Percentiles rank a stretch among this genome's conserved stretches.
phyloP scores from a whole-genome alignment of 805 yeast genomes.

The Metschnikowia amazonensis region DNA sequence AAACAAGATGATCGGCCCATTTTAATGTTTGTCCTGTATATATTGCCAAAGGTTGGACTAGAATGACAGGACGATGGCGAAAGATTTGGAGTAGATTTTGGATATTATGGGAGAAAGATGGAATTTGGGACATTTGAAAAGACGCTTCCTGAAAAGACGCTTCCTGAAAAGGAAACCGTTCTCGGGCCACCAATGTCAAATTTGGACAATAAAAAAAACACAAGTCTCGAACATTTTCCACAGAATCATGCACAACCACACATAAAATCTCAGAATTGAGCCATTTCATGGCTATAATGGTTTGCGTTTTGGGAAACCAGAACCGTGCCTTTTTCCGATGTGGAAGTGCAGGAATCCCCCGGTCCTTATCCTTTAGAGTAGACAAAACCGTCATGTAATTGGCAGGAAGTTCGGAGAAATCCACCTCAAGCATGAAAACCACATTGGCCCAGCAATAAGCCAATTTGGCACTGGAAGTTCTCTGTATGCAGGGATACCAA shows the following conservation, averaged over 20 bases:
- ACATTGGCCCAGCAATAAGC: constrained; percentile 70
- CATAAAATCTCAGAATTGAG: constrained; percentile 26
- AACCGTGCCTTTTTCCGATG: constrained; percentile 21
- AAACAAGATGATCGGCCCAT: constrained; percentile 66
- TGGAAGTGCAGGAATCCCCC: constrained; percentile 28
- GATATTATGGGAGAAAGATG: constrained; percentile 15
- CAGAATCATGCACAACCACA: constrained; percentile 16
- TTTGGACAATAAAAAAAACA: constrained; percentile 14
- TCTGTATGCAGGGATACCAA: constrained; percentile 57
- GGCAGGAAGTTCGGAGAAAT: constrained; percentile 31
- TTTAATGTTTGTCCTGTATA: constrained; percentile 56
- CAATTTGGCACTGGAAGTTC: constrained; percentile 36
- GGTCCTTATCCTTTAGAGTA: constrained; percentile 38
- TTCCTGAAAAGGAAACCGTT: constrained; percentile 33
- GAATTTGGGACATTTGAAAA: too few relatives aligned
- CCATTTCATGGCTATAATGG: constrained; percentile 59
- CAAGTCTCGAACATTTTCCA: neutral
- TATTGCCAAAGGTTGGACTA: constrained; percentile 30
- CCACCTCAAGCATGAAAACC: constrained; percentile 52
- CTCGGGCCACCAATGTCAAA: constrained; percentile 10
- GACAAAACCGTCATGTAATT: constrained; percentile 25
- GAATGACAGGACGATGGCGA: constrained; percentile 23
- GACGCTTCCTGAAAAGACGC: too few relatives aligned
- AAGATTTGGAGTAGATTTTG: constrained; percentile 21
- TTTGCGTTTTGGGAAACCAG: constrained; percentile 5